Base-by-base conservation (phyloP, 495 filamentous ascomycete species). In the Penicillium nucicola region DNA sequence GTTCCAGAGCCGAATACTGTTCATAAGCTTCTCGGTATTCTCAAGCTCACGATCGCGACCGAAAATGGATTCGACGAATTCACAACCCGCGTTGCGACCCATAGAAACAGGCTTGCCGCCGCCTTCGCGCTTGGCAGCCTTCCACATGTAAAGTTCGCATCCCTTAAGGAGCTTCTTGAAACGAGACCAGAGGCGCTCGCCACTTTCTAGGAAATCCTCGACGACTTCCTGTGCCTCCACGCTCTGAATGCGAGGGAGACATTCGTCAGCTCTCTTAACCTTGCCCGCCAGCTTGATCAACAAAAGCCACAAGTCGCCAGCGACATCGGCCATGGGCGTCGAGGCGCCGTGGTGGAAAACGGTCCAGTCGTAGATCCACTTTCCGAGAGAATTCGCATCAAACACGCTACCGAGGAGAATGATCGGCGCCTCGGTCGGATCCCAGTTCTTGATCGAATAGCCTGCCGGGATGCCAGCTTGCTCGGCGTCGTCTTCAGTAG, bases 361-460 rank as follows among this genome's bases (percentile, higher is more conserved):
- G 25, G 93, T 97, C 93, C 93, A 98, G 78, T 98, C 95, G 75
- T 96, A 98, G 66, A 98, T 92, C 93, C 93, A 98, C 71, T 96
- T 96, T 61, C 93, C 93, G 13, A 98, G 80, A 17, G 89, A 95
- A 79, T 96, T 96, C 68, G 93, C 89, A 62, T 97, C 95, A 64
- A 97, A 98, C 38, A 97, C 93, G 64, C 89, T 95, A 35, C 93
- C 93, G 8, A 97, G 80, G 5, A 98, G 80, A 66, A 96, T 84
- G 67, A 98, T 95, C 28, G 93, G 88, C 57, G 89, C 89, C 70
- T 96, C 91, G 37, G 84, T 84, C 1, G 92, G 92, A 65, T 97
- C 95, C 93, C 93, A 99, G 78, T 99, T 97, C 76, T 97, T 97
- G 71, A 90, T 82, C 30, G 88, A 96, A 73, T 96, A 99, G 39